Evolutionary conservation across 768 basidiomycete genomes (phyloP).

Genomic region (Rossbeevera mucosa): DNA sequence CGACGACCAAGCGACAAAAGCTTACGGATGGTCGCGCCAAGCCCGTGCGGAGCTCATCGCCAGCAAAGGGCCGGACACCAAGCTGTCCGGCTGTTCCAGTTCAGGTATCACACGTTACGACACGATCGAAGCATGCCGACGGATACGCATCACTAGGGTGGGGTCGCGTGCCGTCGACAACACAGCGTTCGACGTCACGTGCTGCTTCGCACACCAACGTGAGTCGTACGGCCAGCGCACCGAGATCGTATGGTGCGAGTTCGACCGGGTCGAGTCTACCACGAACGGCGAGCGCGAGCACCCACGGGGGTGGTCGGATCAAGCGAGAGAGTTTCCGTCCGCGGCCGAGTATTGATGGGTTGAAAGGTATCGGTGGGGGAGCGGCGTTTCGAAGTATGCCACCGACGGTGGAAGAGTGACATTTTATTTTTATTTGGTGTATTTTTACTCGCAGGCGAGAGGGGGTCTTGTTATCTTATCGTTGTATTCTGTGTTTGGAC

Average conservation of each 20-base stretch:
- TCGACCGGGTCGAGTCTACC: constrained; percentile 8
- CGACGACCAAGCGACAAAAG: constrained; percentile 60
- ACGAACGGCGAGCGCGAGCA: constrained; percentile 9
- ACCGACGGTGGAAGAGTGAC: constrained; percentile 26
- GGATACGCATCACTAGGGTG: constrained; percentile 29
- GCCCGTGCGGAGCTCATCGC: constrained; percentile 20
- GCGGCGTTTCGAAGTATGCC: constrained; percentile 22
- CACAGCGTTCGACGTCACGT: constrained; percentile 26
- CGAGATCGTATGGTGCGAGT: constrained; percentile 12
- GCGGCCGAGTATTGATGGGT: constrained; percentile 62
- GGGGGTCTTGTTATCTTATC: constrained; percentile 18
- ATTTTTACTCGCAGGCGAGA: constrained; percentile 23
- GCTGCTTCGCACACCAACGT: constrained; percentile 12
- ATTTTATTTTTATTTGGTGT: neutral
- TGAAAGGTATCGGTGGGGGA: constrained; percentile 4
- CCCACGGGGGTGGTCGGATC: constrained; percentile 48
- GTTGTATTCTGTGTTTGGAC: neutral
- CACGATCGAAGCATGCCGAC: constrained; percentile 24
- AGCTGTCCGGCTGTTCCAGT: constrained; percentile 16
- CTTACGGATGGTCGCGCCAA: constrained; percentile 39
- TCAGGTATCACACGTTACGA: constrained; percentile 19
- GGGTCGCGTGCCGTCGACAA: constrained; percentile 34
- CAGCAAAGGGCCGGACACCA: constrained; percentile 27
- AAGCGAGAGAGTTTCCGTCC: constrained; percentile 81
- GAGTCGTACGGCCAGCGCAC: constrained; percentile 7